Conservation (phyloP, 2,329 filamentous ascomycete species). For the Aspergillus hortae region DNA sequence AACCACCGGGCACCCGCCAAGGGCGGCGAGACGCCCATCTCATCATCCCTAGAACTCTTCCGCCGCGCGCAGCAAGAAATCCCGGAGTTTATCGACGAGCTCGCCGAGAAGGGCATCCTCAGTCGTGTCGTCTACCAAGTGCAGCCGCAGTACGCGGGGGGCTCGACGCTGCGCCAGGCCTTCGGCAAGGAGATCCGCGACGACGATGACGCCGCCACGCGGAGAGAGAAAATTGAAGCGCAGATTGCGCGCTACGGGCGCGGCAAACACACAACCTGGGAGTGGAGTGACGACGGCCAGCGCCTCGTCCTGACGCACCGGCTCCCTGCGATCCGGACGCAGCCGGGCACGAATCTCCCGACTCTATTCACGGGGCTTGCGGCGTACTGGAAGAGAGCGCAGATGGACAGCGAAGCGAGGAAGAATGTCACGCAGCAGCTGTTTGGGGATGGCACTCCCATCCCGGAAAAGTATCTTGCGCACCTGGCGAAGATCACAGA, state of each 20-base stretch:
- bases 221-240: constrained; percentile 45
- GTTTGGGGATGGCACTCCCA: constrained; percentile 47
- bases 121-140: constrained; percentile 43
- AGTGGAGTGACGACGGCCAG: constrained; percentile 43
- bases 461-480: constrained; percentile 45
- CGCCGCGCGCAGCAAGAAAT: constrained; percentile 44
- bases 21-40: constrained; percentile 46
- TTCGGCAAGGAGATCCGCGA: constrained; percentile 49
- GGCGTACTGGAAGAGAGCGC: constrained; percentile 42
- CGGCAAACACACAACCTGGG: constrained; percentile 46
- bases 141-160: constrained; percentile 44
- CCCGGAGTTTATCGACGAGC: constrained; percentile 44
- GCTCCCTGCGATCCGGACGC: constrained; percentile 47
- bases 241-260: constrained; percentile 48
- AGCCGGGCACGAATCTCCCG: constrained; percentile 44
- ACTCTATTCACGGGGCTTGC: constrained; percentile 48
- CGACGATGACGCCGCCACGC: constrained; percentile 41
- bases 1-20: constrained; percentile 34
- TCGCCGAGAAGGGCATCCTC: constrained; percentile 45
- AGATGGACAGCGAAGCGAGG: constrained; percentile 19
- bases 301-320: constrained; percentile 43
- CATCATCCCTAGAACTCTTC: constrained; percentile 48
- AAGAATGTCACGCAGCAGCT: constrained; percentile 38
- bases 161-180: constrained; percentile 45
- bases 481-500: constrained; percentile 45